phyloP scores from a whole-genome alignment of 129 eudicot species.

The Arctium lappa region DNA sequence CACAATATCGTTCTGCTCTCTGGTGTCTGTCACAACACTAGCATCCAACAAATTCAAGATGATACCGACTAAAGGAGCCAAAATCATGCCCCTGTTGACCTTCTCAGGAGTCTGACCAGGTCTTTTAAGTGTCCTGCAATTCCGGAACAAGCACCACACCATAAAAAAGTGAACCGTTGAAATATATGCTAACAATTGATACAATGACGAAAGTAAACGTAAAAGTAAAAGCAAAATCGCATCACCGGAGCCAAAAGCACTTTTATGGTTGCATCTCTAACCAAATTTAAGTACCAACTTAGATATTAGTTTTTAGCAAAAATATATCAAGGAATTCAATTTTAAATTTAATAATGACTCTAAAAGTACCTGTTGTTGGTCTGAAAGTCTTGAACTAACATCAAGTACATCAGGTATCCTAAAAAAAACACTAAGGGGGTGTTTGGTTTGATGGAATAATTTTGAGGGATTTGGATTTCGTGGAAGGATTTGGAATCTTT shows the following conservation, averaged over 20 bases:
- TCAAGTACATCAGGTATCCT: too few species aligned
- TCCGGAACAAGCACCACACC: background rate
- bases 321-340: background rate
- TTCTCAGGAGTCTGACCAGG: conserved; percentile 82
- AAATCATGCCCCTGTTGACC: conserved; percentile 86
- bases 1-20: conserved; percentile 60
- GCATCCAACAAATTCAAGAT: conserved; percentile 83
- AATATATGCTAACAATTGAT: background rate
- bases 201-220: background rate
- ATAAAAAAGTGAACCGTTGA: background rate
- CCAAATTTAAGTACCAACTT: background rate
- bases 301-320: too few species aligned
- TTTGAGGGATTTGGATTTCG: too few species aligned
- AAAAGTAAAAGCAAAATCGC: background rate
- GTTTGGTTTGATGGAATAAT: too few species aligned
- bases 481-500: too few species aligned
- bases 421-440: too few species aligned
- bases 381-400: too few species aligned
- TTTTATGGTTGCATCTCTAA: background rate
- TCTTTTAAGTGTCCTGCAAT: conserved; percentile 66
- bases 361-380: too few species aligned
- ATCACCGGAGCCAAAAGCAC: background rate
- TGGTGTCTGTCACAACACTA: conserved; percentile 33
- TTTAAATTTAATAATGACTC: background rate
- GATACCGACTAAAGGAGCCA: conserved; percentile 94